Evolutionary conservation across 306 rosid species (phyloP).

Genomic region (Oxytropis ochrocephala): DNA sequence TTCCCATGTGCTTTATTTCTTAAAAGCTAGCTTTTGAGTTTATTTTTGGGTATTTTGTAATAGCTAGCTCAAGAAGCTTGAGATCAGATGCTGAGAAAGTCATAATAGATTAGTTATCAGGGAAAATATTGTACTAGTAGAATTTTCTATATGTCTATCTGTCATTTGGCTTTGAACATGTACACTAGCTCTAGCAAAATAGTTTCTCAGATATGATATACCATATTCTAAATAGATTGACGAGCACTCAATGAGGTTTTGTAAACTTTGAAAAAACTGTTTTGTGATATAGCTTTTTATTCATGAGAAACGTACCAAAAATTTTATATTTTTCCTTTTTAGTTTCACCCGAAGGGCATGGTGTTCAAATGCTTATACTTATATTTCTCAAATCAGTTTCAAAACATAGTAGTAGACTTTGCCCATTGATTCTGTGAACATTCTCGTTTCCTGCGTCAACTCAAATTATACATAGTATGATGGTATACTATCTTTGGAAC

Average conservation of each 20-base stretch:
- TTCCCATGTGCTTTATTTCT: too few relatives aligned
- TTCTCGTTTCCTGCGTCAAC: constrained; percentile 20
- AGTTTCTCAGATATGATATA: not conserved
- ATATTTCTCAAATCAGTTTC: too few relatives aligned
- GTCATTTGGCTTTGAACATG: not conserved
- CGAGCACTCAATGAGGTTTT: not conserved
- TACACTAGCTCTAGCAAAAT: not conserved
- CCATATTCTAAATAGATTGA: not conserved
- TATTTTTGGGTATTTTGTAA: not conserved
- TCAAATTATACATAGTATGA: not conserved
- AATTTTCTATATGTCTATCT: not conserved
- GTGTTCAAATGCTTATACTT: too few relatives aligned
- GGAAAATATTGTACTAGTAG: too few relatives aligned
- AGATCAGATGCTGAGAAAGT: not conserved
- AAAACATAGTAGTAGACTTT: not conserved
- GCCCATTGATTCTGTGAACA: not conserved
- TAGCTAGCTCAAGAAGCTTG: not conserved
- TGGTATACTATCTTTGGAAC: constrained; percentile 2
- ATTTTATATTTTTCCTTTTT: too few relatives aligned
- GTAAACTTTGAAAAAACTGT: not conserved
- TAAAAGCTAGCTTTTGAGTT: constrained; percentile 14
- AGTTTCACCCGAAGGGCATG: too few relatives aligned
- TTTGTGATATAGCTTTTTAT: too few relatives aligned
- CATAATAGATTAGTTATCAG: not conserved
- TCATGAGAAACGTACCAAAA: too few relatives aligned